Percentiles rank a stretch among this genome's conserved stretches.
Evolutionary conservation across 2,329 filamentous ascomycete species (phyloP).

Genomic region (Ustilaginoidea virens): DNA sequence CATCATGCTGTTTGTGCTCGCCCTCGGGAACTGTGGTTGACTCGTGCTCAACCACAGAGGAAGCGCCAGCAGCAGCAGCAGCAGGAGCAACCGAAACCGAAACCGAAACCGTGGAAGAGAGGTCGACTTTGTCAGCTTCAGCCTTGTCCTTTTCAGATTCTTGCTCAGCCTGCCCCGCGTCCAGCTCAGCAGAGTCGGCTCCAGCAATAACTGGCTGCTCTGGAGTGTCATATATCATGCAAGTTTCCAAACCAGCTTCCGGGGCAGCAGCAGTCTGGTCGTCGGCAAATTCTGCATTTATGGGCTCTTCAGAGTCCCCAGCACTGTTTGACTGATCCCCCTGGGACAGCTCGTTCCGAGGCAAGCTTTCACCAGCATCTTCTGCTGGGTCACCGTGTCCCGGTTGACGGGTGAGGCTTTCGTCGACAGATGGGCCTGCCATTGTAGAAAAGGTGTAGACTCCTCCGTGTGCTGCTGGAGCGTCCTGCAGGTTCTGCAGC

Average conservation of each 20-base stretch:
- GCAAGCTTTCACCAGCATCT: not conserved
- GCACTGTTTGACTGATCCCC: too few species aligned
- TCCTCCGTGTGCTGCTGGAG: not conserved
- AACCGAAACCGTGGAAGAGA: slow-evolving; percentile 5
- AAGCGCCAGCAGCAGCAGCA: slow-evolving; percentile 3
- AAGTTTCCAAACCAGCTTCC: too few species aligned
- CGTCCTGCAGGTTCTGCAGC: too few species aligned
- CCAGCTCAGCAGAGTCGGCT: slow-evolving; percentile 3
- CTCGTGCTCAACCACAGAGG: not conserved
- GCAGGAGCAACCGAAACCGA: too few species aligned
- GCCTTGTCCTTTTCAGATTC: slow-evolving; percentile 21
- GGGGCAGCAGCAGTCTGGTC: not conserved
- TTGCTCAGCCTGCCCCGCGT: slow-evolving; percentile 8
- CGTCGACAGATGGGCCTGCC: not conserved
- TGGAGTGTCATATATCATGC: not conserved
- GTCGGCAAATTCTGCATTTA: not conserved
- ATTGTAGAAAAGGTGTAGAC: too few species aligned
- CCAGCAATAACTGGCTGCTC: slow-evolving; percentile 1
- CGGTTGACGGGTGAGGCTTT: not conserved
- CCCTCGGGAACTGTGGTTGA: not conserved
- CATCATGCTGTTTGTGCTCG: slow-evolving; percentile 1
- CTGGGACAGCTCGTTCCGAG: slow-evolving; percentile 10
- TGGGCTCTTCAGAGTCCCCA: not conserved
- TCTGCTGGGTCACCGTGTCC: not conserved
- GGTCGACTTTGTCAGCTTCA: slow-evolving; percentile 17